Percentiles rank a stretch among this genome's conserved stretches.
These are phyloP conservation scores for Fusarium praegraminearum DNA, from an alignment of 2,329 filamentous ascomycete genomes.

Conservation along the genomic window DNA sequence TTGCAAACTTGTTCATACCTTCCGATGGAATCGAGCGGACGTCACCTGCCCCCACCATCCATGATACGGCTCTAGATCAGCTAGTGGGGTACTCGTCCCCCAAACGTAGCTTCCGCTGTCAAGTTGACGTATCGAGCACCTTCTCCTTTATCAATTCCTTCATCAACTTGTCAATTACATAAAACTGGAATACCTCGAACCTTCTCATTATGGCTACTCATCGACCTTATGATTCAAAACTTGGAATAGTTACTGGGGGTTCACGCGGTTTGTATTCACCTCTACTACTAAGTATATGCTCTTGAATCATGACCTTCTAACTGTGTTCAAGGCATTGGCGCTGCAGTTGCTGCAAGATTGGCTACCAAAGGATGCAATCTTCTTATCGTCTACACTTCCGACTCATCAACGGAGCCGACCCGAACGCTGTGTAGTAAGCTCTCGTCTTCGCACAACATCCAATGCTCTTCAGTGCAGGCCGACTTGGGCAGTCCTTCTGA, in stretches of 20 bases:
- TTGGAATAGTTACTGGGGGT: constrained; percentile 52
- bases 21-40: constrained; percentile 8
- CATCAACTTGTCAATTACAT: background rate
- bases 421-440: constrained; percentile 62
- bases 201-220: constrained; percentile 34
- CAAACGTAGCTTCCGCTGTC: background rate
- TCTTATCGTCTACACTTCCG: constrained; percentile 70
- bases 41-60: constrained; percentile 37
- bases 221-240: constrained; percentile 50
- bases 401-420: constrained; percentile 63
- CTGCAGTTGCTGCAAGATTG: constrained; percentile 67
- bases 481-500: constrained; percentile 47
- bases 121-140: background rate
- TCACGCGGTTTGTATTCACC: constrained; percentile 48
- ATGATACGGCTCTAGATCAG: constrained; percentile 6
- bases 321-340: constrained; percentile 65
- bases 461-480: constrained; percentile 47
- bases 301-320: constrained; percentile 6
- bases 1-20: background rate
- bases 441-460: constrained; percentile 56
- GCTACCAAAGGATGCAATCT: constrained; percentile 71
- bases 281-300: background rate
- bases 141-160: constrained; percentile 9
- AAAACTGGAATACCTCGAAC: background rate
- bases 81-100: constrained; percentile 12